Base-by-base conservation (phyloP, 495 filamentous ascomycete species). In the Penicillium macrosclerotiorum region DNA sequence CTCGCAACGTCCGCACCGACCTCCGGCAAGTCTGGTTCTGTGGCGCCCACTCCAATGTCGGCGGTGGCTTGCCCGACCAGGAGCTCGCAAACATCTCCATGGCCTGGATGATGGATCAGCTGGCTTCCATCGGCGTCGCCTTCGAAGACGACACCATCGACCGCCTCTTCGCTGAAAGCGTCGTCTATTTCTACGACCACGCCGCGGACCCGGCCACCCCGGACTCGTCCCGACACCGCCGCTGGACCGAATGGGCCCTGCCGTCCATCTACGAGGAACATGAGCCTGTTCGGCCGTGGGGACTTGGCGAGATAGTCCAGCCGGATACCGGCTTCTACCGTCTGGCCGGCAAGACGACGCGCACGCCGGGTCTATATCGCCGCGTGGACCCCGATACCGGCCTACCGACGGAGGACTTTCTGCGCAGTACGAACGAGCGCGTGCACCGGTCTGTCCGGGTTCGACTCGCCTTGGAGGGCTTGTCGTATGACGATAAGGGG, bases 21-120 rank as follows among this genome's bases (percentile, higher is more conserved):
- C 70, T 88, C n/a, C 74, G 79, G 23, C 85, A 89, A 58, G 80
- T 83, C 37, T 89, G 85, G 85, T 88, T 89, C 52, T 81, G 82
- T 0, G 83, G 84, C 8, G 23, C 74, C n/a, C 85, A 89, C 58
- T 74, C 67, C 7, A 86, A 86, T 51, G 63, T 86, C 9, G 85
- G 85, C 80, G 85, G 55, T 7, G 81, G 81, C 22, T 72, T 78
- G 27, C 62, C 69, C 42, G 77, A 82, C 46, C 72, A 78, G 58
- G 72, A 80, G 43, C 71, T 87, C 12, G 78, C 85, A 34, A 81
- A 88, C 51, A 75, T 86, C 37, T 72, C 77, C 3, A 67, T 88
- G 30, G 82, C 81, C 16, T 88, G 85, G 85, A 87, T 87, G 83
- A 82, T 87, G 73, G 75, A 80, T 43, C 82, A 86, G 49, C 69